Conservation (phyloP, 2,329 filamentous ascomycete species). For the Aureobasidium melanogenum region DNA sequence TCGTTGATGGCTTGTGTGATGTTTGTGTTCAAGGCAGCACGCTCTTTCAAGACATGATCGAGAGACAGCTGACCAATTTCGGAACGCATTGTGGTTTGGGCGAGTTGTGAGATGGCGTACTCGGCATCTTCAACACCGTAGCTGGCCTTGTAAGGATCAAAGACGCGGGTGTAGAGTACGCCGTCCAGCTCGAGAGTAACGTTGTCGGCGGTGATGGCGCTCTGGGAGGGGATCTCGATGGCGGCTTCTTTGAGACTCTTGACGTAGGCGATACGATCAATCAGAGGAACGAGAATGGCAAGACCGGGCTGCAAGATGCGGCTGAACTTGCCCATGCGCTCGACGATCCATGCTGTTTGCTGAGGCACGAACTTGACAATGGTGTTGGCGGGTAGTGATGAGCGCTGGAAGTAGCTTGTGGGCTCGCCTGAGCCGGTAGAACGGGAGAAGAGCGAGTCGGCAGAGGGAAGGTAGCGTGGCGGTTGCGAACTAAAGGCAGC, state of each 20-base stretch:
- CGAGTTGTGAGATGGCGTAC: constrained; percentile 95
- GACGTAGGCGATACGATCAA: constrained; percentile 96
- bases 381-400: constrained; percentile 77
- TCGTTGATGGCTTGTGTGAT: constrained; percentile 99
- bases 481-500: constrained; percentile 12
- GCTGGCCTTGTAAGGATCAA: constrained; percentile 97
- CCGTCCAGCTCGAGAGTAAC: constrained; percentile 95
- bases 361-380: constrained; percentile 96
- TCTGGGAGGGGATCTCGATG: constrained; percentile 95
- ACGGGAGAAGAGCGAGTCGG: constrained; percentile 27
- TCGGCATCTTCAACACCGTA: constrained; percentile 98
- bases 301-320: constrained; percentile 87
- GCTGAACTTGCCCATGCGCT: constrained; percentile 98
- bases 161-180: constrained; percentile 89
- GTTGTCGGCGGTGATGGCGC: constrained; percentile 96
- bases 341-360: constrained; percentile 98
- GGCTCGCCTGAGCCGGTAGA: constrained; percentile 18
- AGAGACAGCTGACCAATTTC: constrained; percentile 95
- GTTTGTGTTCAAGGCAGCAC: constrained; percentile 90
- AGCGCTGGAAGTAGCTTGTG: constrained; percentile 35
- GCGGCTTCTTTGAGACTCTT: constrained; percentile 95
- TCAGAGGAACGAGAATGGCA: constrained; percentile 76
- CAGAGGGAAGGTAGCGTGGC: constrained; percentile 20
- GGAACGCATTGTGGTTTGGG: constrained; percentile 97
- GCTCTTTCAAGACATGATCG: constrained; percentile 96